Conservation (phyloP, 2,329 filamentous ascomycete species). For the Rhynchosporium agropyri region DNA sequence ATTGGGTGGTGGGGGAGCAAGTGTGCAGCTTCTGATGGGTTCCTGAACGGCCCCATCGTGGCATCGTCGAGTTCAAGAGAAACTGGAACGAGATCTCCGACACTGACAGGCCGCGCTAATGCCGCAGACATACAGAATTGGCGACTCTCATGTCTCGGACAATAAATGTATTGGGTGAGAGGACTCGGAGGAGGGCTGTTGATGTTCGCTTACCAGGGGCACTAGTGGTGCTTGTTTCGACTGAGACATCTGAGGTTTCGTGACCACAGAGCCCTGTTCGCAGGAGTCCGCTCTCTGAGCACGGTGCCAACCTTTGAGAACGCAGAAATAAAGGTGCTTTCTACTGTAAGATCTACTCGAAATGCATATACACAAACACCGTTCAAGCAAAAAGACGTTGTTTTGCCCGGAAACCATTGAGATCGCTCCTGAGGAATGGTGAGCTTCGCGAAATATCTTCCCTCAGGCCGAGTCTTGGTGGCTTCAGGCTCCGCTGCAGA, state of each 20-base stretch:
- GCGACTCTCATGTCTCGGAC: constrained; percentile 21
- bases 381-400: background rate
- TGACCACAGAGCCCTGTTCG: no score
- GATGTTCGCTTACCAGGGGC: constrained; percentile 4
- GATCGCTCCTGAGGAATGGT: background rate
- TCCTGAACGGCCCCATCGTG: constrained; percentile 19
- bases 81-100: constrained; percentile 37
- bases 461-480: background rate
- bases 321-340: background rate
- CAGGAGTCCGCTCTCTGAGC: background rate
- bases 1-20: constrained; percentile 19
- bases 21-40: background rate
- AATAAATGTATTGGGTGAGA: constrained; percentile 25
- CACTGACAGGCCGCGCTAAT: constrained; percentile 29
- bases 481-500: background rate
- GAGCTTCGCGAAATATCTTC: background rate
- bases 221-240: constrained; percentile 24
- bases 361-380: constrained; percentile 23
- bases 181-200: constrained; percentile 1
- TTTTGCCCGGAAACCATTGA: background rate
- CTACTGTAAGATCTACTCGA: constrained; percentile 19
- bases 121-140: constrained; percentile 28
- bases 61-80: constrained; percentile 11
- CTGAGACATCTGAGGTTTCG: constrained; percentile 30
- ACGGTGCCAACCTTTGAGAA: background rate